Conservation (phyloP, 495 filamentous ascomycete genomes). For the Xylaria acuta region DNA sequence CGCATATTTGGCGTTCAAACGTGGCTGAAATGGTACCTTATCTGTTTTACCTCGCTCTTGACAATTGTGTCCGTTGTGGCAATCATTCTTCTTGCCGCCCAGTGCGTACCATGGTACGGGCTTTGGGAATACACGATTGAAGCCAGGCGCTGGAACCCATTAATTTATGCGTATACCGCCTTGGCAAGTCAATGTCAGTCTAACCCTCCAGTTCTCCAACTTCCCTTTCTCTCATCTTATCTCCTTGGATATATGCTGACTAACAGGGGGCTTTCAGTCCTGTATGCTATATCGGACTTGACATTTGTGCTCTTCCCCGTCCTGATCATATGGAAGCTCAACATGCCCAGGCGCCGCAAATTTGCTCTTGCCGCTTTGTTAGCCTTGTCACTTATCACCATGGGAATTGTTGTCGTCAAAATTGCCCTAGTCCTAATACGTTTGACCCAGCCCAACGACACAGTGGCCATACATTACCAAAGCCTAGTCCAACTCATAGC, state of each 20-base stretch:
- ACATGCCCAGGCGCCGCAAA: conserved; percentile 28
- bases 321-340: conserved; percentile 30
- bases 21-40: conserved; percentile 31
- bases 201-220: too few species aligned
- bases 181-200: neutral
- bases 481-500: conserved; percentile 4
- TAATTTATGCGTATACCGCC: neutral
- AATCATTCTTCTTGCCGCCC: neutral
- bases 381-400: conserved; percentile 12
- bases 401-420: neutral
- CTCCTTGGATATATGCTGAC: neutral
- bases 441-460: neutral
- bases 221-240: neutral
- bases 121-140: too few species aligned
- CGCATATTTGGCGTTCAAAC: conserved; percentile 26
- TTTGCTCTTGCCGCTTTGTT: conserved; percentile 22
- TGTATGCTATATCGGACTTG: conserved; percentile 29
- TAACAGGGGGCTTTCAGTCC: neutral
- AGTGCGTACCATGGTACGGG: too few species aligned
- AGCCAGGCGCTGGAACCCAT: neutral
- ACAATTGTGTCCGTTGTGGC: neutral
- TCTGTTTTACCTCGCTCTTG: neutral
- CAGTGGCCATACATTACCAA: neutral
- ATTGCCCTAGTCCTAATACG: neutral
- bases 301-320: conserved; percentile 30